A percentile compares a stretch with the other conserved stretches of the same genome.
Conservation (phyloP, 768 basidiomycete species). For the Rhodotorula babjevae region DNA sequence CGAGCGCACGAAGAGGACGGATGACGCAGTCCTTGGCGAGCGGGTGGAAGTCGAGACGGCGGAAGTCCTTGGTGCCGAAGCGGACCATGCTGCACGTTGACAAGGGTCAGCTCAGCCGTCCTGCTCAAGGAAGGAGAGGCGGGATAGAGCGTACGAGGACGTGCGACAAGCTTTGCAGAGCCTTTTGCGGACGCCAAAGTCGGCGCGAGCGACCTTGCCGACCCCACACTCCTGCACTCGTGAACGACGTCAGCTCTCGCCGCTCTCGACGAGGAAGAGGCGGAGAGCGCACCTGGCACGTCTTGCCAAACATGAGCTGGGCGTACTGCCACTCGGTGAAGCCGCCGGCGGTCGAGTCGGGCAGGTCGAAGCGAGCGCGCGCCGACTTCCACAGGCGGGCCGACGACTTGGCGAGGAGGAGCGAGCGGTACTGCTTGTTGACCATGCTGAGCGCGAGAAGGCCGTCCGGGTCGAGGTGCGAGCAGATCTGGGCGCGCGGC, state of each 20-base stretch:
- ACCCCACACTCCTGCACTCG: neutral
- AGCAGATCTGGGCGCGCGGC: slow-evolving; percentile 9
- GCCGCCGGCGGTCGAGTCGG: neutral
- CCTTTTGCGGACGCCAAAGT: neutral
- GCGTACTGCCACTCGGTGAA: slow-evolving; percentile 9
- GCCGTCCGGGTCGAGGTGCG: slow-evolving; percentile 42
- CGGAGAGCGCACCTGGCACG: slow-evolving; percentile 1
- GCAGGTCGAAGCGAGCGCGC: slow-evolving; percentile 11
- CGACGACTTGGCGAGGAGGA: neutral
- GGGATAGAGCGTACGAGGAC: too few species aligned
- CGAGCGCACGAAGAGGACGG: too few species aligned
- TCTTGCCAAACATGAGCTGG: slow-evolving; percentile 24
- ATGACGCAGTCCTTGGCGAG: too few species aligned
- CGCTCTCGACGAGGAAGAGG: too few species aligned
- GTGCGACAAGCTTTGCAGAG: slow-evolving; percentile 7
- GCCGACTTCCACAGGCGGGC: slow-evolving; percentile 8
- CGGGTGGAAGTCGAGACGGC: too few species aligned
- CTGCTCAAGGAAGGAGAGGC: too few species aligned
- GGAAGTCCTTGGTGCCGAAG: too few species aligned
- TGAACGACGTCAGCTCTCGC: too few species aligned
- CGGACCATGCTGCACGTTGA: too few species aligned
- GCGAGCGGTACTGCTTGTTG: slow-evolving; percentile 6
- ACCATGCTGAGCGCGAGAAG: slow-evolving; percentile 8
- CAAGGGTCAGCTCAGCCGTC: too few species aligned
- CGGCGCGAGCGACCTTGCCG: neutral